A percentile compares a stretch with the other conserved stretches of the same genome.
Evolutionary conservation across 495 filamentous ascomycete genomes (phyloP).

Genomic region (Astrothelium macrocarpum): DNA sequence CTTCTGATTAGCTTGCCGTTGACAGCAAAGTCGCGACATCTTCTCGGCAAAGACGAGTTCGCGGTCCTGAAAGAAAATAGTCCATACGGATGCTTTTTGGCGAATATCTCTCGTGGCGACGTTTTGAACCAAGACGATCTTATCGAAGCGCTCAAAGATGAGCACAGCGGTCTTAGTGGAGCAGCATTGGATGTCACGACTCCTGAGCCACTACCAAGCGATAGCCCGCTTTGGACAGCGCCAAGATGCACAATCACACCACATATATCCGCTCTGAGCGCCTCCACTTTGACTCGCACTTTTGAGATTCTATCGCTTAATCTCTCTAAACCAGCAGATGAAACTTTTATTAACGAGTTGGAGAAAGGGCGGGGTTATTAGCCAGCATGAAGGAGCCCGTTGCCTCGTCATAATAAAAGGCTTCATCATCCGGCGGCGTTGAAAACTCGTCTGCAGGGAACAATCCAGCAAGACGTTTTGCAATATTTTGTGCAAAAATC

Average conservation of each 20-base stretch:
- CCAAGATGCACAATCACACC: constrained; percentile 69
- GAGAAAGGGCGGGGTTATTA: constrained; percentile 54
- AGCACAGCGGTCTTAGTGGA: constrained; percentile 44
- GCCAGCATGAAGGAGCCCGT: not conserved
- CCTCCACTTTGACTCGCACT: constrained; percentile 48
- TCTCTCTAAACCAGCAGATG: constrained; percentile 47
- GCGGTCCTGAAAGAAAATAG: constrained; percentile 38
- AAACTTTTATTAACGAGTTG: constrained; percentile 58
- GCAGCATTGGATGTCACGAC: constrained; percentile 80
- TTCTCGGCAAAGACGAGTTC: constrained; percentile 59
- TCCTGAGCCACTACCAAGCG: constrained; percentile 66
- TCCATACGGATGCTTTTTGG: constrained; percentile 47
- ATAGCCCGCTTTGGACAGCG: constrained; percentile 60
- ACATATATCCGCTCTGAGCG: constrained; percentile 58
- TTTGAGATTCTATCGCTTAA: constrained; percentile 55
- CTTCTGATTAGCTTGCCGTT: constrained; percentile 67
- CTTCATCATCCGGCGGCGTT: not conserved
- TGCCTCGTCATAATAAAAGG: constrained; percentile 1
- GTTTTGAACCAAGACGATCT: constrained; percentile 63
- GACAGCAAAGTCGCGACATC: constrained; percentile 53
- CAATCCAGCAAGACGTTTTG: constrained; percentile 19
- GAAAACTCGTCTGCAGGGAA: not conserved
- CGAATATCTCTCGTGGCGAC: constrained; percentile 65
- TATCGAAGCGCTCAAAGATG: constrained; percentile 47
- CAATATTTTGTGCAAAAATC: constrained; percentile 36